Evolutionary conservation across 257 asterid genomes (phyloP), one percentile per base, ranked within the genome.

Genomic region (Nicotiana knightiana): DNA sequence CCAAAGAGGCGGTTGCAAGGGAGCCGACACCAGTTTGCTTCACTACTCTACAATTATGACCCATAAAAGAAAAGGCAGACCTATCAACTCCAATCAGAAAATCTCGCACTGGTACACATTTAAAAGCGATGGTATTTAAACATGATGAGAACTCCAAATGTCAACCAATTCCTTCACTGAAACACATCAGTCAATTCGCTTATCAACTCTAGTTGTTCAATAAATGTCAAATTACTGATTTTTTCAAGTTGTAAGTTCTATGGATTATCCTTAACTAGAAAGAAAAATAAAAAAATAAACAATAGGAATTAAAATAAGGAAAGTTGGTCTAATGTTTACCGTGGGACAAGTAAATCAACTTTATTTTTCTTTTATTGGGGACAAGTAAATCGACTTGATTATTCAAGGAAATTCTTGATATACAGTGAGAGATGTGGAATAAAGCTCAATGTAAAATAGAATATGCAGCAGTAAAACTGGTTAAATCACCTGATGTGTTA

Each of bases 401-500:
- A 73, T 26, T 48, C 43, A 26, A 73, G 26, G 28, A 51, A 51
- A 48, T 48, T 15, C 17, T 7, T 26, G 15, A 51, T 51, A 26
- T 8, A 28, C 79, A 26, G 8, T 51, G 28, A 26, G 26, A 75
- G 17, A 15, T 26, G 63, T 51, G 46, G 79, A 51, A 55, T 48
- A 21, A 15, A 75, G 43, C 5, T 26, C 43, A 59, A 51, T 12
- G 17, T 24, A 75, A 75, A 6, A 48, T 15, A 75, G 33, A 51
- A 51, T 9, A 75, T 26, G 63, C 39, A 48, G 58, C 62, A 73
- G 39, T 26, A 48, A 71, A 46, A 73, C 61, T 48, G 28, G 79
- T 73, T 48, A 37, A 75, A 89, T 84, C 82, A 93, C 98, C 99
- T 88, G 95, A 85, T 82, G 90, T 84, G 75, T 88, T 89, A 81